Evolutionary conservation across 73 alveolate genomes (phyloP), one percentile per base, ranked within the genome.

Genomic region (Paramecium bursaria): DNA sequence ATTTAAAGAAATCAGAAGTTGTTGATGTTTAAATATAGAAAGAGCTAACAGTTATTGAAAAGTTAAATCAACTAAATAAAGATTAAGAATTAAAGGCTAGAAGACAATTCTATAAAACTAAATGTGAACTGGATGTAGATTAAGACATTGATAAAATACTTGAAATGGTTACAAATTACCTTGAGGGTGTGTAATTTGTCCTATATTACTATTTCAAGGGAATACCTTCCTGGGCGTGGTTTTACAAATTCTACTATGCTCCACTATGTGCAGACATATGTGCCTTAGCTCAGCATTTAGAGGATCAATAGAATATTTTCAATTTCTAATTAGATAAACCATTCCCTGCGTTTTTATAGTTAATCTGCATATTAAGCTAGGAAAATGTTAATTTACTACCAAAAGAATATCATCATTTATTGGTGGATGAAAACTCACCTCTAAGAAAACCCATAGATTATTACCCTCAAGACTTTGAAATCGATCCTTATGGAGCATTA

Each of bases 131-230:
- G 23, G 47, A 47, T 74, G 73, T 15, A 22, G 22, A 57, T 3
- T 44, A 33, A 73, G 86, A 85, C 30, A 23, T 75, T 0, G 17
- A 85, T 46, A 73, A 14, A 30, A 25, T 74, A 10, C 76, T 46
- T 39, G 90, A 73, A 46, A 61, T 79, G 53, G 47, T 90, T 57
- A 88, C 74, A 53, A 87, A 88, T 74, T 97, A 97, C 85, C 52
- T 97, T 14, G 97, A 95, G 85, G 99, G 99, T 46, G 61, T 97
- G 73, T 95, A 95, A 80, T 97, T 98, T 98, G 99, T 95, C n/a
- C 88, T 97, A 51, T 85, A 25, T 75, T 93, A 89, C 46, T 95
- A 97, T 75, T 97, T 92, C 74, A 88, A 88, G 92, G 99, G 89
- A 33, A 48, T 61, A 0, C 89, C 89, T 22, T 79, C 89, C 6